Conservation (phyloP, 768 basidiomycete genomes). For the Boletus rubropictus region DNA sequence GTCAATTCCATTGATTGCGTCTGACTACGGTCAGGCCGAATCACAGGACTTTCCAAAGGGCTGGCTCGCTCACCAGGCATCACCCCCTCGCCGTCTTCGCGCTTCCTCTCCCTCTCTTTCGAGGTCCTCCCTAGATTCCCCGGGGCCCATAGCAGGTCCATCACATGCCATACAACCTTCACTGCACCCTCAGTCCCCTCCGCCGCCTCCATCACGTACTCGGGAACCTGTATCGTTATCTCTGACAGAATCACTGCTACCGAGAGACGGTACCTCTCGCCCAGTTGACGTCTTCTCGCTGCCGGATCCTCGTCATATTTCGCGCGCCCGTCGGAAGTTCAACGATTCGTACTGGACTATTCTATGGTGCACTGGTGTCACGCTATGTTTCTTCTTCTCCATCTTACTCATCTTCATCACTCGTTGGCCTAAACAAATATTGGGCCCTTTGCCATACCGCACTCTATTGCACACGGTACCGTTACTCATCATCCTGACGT, state of each 20-base stretch:
- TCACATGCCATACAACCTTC: constrained; percentile 27
- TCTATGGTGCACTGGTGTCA: constrained; percentile 55
- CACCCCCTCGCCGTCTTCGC: constrained; percentile 45
- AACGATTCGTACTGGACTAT: constrained; percentile 72
- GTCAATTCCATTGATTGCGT: constrained; percentile 35
- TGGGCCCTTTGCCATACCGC: constrained; percentile 48
- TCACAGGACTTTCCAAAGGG: constrained; percentile 43
- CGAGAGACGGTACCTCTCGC: constrained; percentile 60
- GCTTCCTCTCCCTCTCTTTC: constrained; percentile 38
- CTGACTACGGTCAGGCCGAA: constrained; percentile 29
- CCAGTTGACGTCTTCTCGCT: constrained; percentile 69
- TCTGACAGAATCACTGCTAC: constrained; percentile 75
- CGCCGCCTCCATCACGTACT: constrained; percentile 38
- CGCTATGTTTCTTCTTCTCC: constrained; percentile 56
- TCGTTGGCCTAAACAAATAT: constrained; percentile 33
- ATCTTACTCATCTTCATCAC: constrained; percentile 61
- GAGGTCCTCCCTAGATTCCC: constrained; percentile 29
- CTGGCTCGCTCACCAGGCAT: constrained; percentile 74
- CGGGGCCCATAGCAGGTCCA: constrained; percentile 32
- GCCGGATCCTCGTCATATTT: constrained; percentile 68
- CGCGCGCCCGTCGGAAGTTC: constrained; percentile 60
- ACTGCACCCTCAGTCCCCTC: constrained; percentile 35
- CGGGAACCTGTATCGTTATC: constrained; percentile 51
- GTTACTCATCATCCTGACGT: constrained; percentile 64
- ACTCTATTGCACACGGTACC: constrained; percentile 75